phyloP scores from a whole-genome alignment of 2,329 filamentous ascomycete genomes.

The Juglanconis sp. region DNA sequence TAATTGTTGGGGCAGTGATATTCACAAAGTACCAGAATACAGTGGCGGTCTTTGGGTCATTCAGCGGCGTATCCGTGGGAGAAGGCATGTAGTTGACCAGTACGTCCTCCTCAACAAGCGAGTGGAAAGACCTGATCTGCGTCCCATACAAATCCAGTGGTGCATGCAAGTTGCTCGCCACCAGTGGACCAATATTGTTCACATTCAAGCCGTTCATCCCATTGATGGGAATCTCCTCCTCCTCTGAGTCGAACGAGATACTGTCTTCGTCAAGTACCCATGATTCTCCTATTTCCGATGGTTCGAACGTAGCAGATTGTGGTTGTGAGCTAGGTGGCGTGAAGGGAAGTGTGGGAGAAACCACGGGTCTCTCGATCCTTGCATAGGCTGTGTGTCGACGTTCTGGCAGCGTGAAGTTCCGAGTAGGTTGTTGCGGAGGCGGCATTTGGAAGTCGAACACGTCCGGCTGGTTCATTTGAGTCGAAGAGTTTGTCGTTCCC shows the following conservation, averaged over 20 bases:
- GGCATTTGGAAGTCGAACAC: slow-evolving; percentile 7
- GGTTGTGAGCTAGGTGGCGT: slow-evolving; percentile 1
- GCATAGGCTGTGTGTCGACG: slow-evolving; percentile 6
- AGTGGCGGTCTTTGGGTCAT: slow-evolving; percentile 73
- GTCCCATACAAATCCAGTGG: slow-evolving; percentile 41
- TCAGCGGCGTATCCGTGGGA: slow-evolving; percentile 67
- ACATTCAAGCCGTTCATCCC: slow-evolving; percentile 24
- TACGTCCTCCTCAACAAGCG: slow-evolving; percentile 45
- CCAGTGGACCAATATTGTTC: slow-evolving; percentile 38
- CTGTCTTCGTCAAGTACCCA: slow-evolving; percentile 58
- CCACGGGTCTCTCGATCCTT: not conserved
- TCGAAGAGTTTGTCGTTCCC: slow-evolving; percentile 1
- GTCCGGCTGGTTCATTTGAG: slow-evolving; percentile 9
- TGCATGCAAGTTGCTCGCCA: slow-evolving; percentile 34
- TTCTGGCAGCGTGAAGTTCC: not conserved
- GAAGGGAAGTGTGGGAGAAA: slow-evolving; percentile 1
- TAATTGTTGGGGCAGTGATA: slow-evolving; percentile 81
- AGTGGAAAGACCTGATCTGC: slow-evolving; percentile 47
- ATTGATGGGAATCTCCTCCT: slow-evolving; percentile 46
- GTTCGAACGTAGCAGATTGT: not conserved
- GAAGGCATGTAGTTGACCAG: slow-evolving; percentile 66
- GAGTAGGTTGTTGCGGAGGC: not conserved
- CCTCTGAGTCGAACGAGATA: slow-evolving; percentile 60
- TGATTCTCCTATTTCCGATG: slow-evolving; percentile 35
- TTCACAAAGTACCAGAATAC: slow-evolving; percentile 92